Evolutionary conservation across 768 basidiomycete genomes (phyloP).

Genomic region (Coprinopsis strossmayeri): DNA sequence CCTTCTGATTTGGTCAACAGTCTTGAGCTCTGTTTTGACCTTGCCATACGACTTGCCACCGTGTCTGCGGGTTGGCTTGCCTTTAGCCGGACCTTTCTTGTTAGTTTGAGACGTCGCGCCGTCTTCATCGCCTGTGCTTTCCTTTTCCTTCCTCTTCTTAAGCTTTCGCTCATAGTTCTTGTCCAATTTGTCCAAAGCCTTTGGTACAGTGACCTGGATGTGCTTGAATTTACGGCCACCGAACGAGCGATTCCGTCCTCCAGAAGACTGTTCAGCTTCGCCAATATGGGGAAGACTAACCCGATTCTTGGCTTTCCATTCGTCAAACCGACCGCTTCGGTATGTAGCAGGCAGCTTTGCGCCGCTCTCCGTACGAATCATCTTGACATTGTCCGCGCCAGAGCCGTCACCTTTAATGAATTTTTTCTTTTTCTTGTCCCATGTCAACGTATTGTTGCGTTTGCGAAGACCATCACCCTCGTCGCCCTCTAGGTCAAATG

Average conservation of each 20-base stretch:
- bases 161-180: slow-evolving; percentile 70
- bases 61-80: slow-evolving; percentile 40
- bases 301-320: slow-evolving; percentile 83
- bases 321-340: slow-evolving; percentile 89
- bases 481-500: slow-evolving; percentile 82
- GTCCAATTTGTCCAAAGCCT: slow-evolving; percentile 70
- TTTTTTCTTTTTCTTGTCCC: slow-evolving; percentile 97
- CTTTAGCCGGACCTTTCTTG: slow-evolving; percentile 18
- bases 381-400: slow-evolving; percentile 90
- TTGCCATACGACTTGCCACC: slow-evolving; percentile 54
- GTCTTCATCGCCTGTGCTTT: slow-evolving; percentile 22
- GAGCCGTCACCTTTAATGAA: slow-evolving; percentile 81
- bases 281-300: slow-evolving; percentile 76
- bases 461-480: slow-evolving; percentile 46
- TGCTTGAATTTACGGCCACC: slow-evolving; percentile 70
- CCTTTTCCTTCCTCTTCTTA: slow-evolving; percentile 55
- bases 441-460: slow-evolving; percentile 62
- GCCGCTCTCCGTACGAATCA: slow-evolving; percentile 91
- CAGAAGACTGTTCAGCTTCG: slow-evolving; percentile 61
- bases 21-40: slow-evolving; percentile 82
- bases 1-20: slow-evolving; percentile 81
- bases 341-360: slow-evolving; percentile 87
- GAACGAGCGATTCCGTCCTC: slow-evolving; percentile 14
- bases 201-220: slow-evolving; percentile 53
- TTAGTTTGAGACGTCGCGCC: slow-evolving; percentile 1